A percentile compares a stretch with the other conserved stretches of the same genome.
Evolutionary conservation across 2,329 filamentous ascomycete species (phyloP).

Genomic region (Epichloe sibirici): DNA sequence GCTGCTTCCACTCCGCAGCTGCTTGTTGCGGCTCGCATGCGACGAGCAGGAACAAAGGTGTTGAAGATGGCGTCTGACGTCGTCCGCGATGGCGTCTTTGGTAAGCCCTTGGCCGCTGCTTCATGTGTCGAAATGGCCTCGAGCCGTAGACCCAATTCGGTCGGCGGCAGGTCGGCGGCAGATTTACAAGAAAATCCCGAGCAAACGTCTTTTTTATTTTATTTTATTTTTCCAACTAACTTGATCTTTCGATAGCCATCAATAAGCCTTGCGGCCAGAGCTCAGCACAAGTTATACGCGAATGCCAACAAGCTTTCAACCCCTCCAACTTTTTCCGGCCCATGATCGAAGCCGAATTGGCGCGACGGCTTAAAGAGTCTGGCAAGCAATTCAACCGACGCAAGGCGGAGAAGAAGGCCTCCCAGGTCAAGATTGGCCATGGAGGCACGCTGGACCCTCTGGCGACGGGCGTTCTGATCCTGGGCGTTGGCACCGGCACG

Average conservation of each 20-base stretch:
- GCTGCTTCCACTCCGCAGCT: neutral
- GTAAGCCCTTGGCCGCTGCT: conserved; percentile 24
- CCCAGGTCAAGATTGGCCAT: conserved; percentile 87
- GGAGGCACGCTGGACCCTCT: conserved; percentile 91
- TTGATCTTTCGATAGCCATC: conserved; percentile 48
- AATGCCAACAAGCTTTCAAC: conserved; percentile 75
- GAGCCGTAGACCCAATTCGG: neutral
- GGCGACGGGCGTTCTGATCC: conserved; percentile 82
- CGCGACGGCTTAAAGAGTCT: conserved; percentile 42
- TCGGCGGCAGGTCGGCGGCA: neutral
- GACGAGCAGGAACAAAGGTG: conserved; percentile 16
- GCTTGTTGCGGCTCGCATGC: conserved; percentile 17
- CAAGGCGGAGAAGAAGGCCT: conserved; percentile 40
- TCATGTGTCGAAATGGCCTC: neutral
- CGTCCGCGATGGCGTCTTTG: conserved; percentile 45
- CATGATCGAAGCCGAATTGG: conserved; percentile 54
- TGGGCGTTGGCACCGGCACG: conserved; percentile 78
- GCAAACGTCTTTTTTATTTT: neutral
- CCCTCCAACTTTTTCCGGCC: conserved; percentile 68
- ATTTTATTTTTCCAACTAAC: neutral
- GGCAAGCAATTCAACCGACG: conserved; percentile 48
- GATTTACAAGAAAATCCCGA: neutral
- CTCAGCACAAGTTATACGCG: conserved; percentile 82
- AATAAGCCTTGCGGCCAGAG: conserved; percentile 82
- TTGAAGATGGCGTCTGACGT: conserved; percentile 41